Evolutionary conservation across 192 early-diverging fungal species (phyloP), one percentile per base, ranked within the genome.

Genomic region (Gaertneriomyces sp.): DNA sequence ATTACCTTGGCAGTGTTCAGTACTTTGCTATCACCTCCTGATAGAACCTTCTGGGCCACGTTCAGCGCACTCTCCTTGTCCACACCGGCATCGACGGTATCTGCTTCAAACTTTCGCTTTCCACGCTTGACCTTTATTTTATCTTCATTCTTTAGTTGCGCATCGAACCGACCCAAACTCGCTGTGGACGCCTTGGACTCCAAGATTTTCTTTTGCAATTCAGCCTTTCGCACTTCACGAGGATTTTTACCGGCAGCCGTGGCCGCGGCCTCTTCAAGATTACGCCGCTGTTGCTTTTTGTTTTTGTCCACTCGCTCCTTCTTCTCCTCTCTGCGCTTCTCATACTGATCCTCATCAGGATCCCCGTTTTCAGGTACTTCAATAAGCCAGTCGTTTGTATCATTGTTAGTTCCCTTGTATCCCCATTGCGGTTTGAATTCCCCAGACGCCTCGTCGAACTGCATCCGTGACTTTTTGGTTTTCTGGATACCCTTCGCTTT

Each of bases 341-440:
- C 82, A 77, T 91, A 97, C 73, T 90, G 87, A 76, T 99, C 96
- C 51, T 88, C 85, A 74, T 87, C 90, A 41, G 87, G 90, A 77
- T 98, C 92, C 77, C 38, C 82, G 54, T 85, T 82, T 38, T 77
- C 71, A n/a, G 91, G 90, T 1, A 99, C 93, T 76, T 95, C 93
- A 50, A 94, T 89, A 64, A 95, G 70, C 97, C 97, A 99, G 73
- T 93, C 93, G 58, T 84, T 68, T 16, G 86, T 84, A 14, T 70
- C 51, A 49, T 91, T 86, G 64, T 89, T 88, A 63, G 84, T 81
- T 43, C 87, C 82, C 58, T 87, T 85, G 82, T 92, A 98, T 19
- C 97, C 97, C 79, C 87, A 99, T 56, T 87, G 82, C 56, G 93
- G 91, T 51, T 86, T 85, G 76, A 90, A 94, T 73, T 94, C 90